A percentile compares a stretch with the other conserved stretches of the same genome.
Evolutionary conservation across 2,329 filamentous ascomycete genomes (phyloP).

Genomic region (Phialophora expanda): DNA sequence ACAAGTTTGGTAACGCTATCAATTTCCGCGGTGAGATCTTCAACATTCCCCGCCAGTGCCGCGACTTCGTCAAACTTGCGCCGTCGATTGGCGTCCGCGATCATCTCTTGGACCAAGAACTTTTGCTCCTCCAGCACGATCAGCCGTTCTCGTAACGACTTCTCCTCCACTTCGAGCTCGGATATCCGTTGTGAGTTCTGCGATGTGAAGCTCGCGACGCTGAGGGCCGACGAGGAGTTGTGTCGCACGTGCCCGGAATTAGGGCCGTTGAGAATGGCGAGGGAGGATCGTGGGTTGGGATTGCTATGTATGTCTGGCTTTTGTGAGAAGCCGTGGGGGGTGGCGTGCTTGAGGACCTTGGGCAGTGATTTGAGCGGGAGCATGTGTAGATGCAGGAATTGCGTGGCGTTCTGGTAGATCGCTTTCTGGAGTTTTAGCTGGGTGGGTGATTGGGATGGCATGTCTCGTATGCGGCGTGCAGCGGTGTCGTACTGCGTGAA

Average conservation of each 20-base stretch:
- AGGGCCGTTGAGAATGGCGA: conserved; percentile 63
- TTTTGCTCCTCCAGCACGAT: conserved; percentile 89
- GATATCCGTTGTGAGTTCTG: conserved; percentile 54
- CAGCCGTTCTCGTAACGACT: conserved; percentile 75
- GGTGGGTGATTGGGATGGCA: conserved; percentile 72
- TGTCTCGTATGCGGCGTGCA: conserved; percentile 78
- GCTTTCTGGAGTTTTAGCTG: conserved; percentile 79
- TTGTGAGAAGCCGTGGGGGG: conserved; percentile 52
- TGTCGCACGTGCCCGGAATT: conserved; percentile 54
- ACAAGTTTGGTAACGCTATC: conserved; percentile 69
- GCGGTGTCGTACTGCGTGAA: conserved; percentile 87
- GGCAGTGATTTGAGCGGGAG: conserved; percentile 79
- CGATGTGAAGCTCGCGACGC: conserved; percentile 56
- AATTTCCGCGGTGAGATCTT: conserved; percentile 82
- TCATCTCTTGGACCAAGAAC: conserved; percentile 87
- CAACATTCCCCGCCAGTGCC: conserved; percentile 76
- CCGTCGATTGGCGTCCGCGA: conserved; percentile 74
- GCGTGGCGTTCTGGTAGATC: conserved; percentile 79
- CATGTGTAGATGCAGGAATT: conserved; percentile 89
- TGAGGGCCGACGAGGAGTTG: conserved; percentile 57
- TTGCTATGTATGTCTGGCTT: conserved; percentile 19
- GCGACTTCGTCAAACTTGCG: conserved; percentile 85
- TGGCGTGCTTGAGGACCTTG: conserved; percentile 67
- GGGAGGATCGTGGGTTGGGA: conserved; percentile 49
- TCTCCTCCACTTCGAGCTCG: conserved; percentile 80